phyloP scores from a whole-genome alignment of 192 early-diverging fungal genomes.

The Backusella luteola region DNA sequence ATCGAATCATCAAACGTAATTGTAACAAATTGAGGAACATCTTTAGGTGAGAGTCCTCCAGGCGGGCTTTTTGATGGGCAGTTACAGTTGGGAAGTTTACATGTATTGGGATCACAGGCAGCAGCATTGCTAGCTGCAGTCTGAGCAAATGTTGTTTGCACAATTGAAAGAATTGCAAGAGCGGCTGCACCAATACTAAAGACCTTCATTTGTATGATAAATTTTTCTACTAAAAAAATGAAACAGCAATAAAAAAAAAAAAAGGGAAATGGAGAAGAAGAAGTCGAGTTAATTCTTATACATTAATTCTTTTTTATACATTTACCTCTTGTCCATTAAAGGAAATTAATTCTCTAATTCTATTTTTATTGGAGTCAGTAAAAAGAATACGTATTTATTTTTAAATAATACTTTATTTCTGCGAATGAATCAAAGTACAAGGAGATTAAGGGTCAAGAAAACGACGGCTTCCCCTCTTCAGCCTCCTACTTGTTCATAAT shows the following conservation, averaged over 20 bases:
- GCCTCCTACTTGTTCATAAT: background rate
- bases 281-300: background rate
- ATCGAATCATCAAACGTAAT: constrained; percentile 68
- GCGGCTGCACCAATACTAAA: constrained; percentile 14
- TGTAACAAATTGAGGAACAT: constrained; percentile 57
- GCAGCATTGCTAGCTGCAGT: constrained; percentile 6
- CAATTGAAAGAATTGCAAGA: constrained; percentile 1
- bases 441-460: constrained; percentile 6
- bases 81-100: constrained; percentile 49
- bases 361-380: background rate
- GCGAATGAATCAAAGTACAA: background rate
- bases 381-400: background rate
- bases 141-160: constrained; percentile 8
- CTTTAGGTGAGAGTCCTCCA: constrained; percentile 43
- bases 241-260: background rate
- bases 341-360: background rate
- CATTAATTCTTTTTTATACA: background rate
- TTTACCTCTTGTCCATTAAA: background rate
- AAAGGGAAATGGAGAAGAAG: background rate
- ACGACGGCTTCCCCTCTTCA: background rate
- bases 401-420: background rate
- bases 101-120: constrained; percentile 47
- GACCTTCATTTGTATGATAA: constrained; percentile 12
- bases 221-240: background rate
- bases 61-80: constrained; percentile 51